Base-by-base conservation (phyloP, 352 stramenopile species). In the Bremia lactucae region DNA sequence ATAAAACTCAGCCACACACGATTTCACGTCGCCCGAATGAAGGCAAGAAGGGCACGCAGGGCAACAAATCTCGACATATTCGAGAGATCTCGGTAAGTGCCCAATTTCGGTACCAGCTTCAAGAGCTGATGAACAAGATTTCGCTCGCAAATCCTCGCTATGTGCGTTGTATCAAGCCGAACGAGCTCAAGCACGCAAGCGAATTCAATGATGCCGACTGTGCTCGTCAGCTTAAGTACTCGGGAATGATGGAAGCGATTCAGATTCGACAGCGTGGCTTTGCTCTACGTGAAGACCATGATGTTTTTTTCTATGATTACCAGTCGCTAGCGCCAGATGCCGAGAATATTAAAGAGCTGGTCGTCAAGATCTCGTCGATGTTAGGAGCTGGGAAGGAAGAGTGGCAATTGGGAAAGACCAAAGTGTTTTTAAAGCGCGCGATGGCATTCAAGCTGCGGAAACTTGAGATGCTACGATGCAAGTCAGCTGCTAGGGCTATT, bases 281-380 rank as follows among this genome's bases (percentile, higher is more conserved):
- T 56, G 82, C 79, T 22, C 47, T 94, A 14, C 77, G 82, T 9
- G 82, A 94, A 41, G 82, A 94, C 28, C 82, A 94, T 51, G 82
- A 94, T 38, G 80, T 91, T 19, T 94, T 94, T 49, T 94, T 94
- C 48, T 93, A 94, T 45, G 80, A 94, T 49, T 93, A 90, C 36
- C 77, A 92, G 38, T 74, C 72, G n/a, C 52, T 94, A 13, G 75
- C 76, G 1, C 82, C 82, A n/a, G 63, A 86, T 9, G 77, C 80
- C 0, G 78, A 94, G 38, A 88, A 79, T 33, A 85, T 94, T 38
- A 65, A 72, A 20, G 80, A 93, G 38, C 66, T 94, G 1, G 68
- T 93, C 0, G 65, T 87, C 39, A 64, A 85, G 40, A 90, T 94
- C 31, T 94, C 82, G 22, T 72, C 71, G 0, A 91, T 90, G 43